Evolutionary conservation across 257 asterid species (phyloP).

Genomic region (Ajuga chamaepitys): DNA sequence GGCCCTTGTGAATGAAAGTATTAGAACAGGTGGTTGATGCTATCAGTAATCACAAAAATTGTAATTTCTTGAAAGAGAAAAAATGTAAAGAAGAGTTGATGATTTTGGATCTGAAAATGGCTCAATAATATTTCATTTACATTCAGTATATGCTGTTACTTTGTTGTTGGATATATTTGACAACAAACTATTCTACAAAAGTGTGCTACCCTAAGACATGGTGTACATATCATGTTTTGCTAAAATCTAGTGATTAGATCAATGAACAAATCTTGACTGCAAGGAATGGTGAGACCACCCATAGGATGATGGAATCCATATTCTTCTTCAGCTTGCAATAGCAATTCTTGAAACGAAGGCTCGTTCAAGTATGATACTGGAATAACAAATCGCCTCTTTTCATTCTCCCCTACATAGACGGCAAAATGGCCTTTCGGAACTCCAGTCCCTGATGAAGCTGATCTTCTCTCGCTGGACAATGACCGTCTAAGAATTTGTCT

Average conservation of each 20-base stretch:
- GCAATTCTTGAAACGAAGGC: no score
- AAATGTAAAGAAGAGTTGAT: no score
- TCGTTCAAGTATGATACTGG: no score
- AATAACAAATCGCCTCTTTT: no score
- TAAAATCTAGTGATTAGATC: slow-evolving; percentile 4
- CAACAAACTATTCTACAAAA: no score
- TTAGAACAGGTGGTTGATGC: no score
- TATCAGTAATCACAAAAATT: no score
- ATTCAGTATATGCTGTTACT: background rate
- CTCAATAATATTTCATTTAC: background rate
- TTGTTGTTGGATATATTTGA: background rate
- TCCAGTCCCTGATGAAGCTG: background rate
- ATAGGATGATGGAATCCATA: slow-evolving; percentile 39
- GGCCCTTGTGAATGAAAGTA: no score
- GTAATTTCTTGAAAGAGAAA: no score
- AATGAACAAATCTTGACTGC: slow-evolving; percentile 17
- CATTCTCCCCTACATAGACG: background rate
- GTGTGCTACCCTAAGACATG: no score
- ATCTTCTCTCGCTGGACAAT: no score
- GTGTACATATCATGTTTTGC: no score
- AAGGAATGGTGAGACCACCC: slow-evolving; percentile 17
- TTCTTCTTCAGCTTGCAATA: slow-evolving; percentile 18
- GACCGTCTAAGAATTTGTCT: background rate
- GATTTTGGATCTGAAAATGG: background rate
- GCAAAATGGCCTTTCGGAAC: background rate